Evolutionary conservation across 192 early-diverging fungal species (phyloP), one percentile per base, ranked within the genome.

Genomic region (Coemansia sp.): DNA sequence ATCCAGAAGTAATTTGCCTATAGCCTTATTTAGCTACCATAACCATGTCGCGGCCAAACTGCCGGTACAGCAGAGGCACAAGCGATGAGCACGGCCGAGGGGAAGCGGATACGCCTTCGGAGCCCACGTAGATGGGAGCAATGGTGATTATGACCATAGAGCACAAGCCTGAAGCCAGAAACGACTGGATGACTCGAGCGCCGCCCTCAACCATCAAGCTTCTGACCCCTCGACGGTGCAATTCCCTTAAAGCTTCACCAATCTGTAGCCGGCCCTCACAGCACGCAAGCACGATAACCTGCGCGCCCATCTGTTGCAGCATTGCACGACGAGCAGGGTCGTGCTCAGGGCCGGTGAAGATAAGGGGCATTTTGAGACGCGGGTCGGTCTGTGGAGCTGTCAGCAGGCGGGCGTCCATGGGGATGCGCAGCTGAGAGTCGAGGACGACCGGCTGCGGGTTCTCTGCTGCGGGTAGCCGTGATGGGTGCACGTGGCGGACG

Each of bases 171-270:
- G 49, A 62, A 30, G 45, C 55, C 54, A 92, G 48, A 55, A 88
- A 88, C 6, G 81, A 66, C 6, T 82, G 69, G 40, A 95, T 92
- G 5, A 95, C 70, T 20, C 62, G 64, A 0, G 90, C 85, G 17
- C 93, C 93, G 31, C 93, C 93, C 81, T 96, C 93, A 10, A 96
- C 87, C 93, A 96, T 96, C 30, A 96, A 47, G 3, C 65, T 51
- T 8, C 52, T 34, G 16, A 91, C 81, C 18, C 81, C 68, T 38
- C 61, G 20, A 7, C 6, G 40, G 23, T 34, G 40, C 28, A 84
- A 40, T 36, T 45, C 28, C 8, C 30, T 23, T 0, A 81, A 42
- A 1, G 77, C 66, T 0, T 15, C 50, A 15, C 16, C 43, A 9
- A 76, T 48, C n/a, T 30, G 14, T 30, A 57, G 56, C 7, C 46